These are phyloP conservation scores for Taphrina flavorubra DNA, from an alignment of 1,139 yeast genomes.

Conservation along the genomic window DNA sequence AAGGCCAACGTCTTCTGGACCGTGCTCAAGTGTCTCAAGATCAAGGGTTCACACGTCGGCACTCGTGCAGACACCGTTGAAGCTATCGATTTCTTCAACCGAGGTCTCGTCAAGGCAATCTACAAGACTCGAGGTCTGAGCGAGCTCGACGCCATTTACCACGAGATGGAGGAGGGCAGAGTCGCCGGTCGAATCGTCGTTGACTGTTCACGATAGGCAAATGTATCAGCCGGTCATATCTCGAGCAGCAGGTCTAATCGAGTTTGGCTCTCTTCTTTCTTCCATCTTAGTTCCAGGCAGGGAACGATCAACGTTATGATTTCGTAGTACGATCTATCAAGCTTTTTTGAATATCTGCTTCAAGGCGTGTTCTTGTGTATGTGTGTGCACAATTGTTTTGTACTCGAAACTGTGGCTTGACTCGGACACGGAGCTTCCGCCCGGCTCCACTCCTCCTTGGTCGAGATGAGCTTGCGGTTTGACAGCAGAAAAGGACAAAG, in stretches of 20 bases:
- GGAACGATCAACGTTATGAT: no score
- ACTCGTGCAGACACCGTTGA: slow-evolving; percentile 80
- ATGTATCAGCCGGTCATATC: not conserved
- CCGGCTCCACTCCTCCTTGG: not conserved
- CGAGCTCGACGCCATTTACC: slow-evolving; percentile 65
- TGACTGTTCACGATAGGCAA: slow-evolving; percentile 21
- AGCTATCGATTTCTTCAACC: slow-evolving; percentile 70
- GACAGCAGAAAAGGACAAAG: not conserved
- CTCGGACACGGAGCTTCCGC: not conserved
- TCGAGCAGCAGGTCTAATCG: slow-evolving; percentile 4
- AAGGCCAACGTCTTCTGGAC: slow-evolving; percentile 50
- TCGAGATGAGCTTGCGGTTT: slow-evolving; percentile 5
- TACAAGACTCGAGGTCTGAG: slow-evolving; percentile 69
- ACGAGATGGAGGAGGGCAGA: slow-evolving; percentile 72
- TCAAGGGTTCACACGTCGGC: slow-evolving; percentile 80
- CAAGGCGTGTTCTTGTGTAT: not conserved
- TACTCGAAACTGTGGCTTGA: not conserved
- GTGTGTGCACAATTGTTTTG: not conserved
- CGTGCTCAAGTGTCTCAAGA: slow-evolving; percentile 67
- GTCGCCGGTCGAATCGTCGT: slow-evolving; percentile 63
- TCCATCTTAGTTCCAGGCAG: not conserved
- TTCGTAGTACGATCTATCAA: no score
- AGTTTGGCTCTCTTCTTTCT: not conserved
- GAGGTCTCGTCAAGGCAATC: slow-evolving; percentile 73
- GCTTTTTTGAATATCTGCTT: no score